Evolutionary conservation across 495 filamentous ascomycete species (phyloP), one percentile per base, ranked within the genome.

Genomic region (Talaromyces trachyspermus): DNA sequence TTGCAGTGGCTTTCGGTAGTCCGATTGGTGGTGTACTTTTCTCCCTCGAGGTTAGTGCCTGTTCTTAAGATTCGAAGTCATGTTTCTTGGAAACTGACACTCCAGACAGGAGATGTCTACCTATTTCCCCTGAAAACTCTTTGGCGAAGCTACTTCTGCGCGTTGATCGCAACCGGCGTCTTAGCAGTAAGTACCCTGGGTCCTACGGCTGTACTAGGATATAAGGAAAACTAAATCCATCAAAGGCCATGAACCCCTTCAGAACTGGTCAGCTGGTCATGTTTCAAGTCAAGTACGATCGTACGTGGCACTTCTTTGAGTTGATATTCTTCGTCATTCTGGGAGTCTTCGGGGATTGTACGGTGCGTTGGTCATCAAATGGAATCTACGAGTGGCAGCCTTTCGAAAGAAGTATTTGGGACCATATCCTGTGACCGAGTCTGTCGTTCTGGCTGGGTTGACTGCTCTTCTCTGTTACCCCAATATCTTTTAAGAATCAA

Each of bases 91-190:
- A n/a, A n/a, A 45, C 50, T 27, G 51, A 67, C 48, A 66, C 33
- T 20, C 17, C 5, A 20, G 20, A 38, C 38, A 83, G 74, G 92
- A 98, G 75, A 94, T 98, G 82, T 94, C 92, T n/a, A 92, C 83
- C 38, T 86, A 95, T 61, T 98, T 57, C 92, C 92, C 1, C 76
- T 98, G 2, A 98, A 97, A 63, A 98, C 92, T 7, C 83, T 98
- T 70, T 97, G 94, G 92, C 76, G 92, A 51, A 95, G 88, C 58
- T 98, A 97, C 63, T 98, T 97, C 60, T 98, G 92, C 64, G 94
- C 94, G 27, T 68, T 98, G 48, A 92, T 98, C 11, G 94, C 94
- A 17, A 98, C 94, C 5, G 88, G 89, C 23, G 88, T 95, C 1
- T 68, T 98, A 17, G 88, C 92, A 14, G 80, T 83, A 73, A 43